Percentiles rank a stretch among this genome's conserved stretches.
These are phyloP conservation scores for Apiotrichum siamense DNA, from an alignment of 1,284 basidiomycete genomes.

Conservation along the genomic window DNA sequence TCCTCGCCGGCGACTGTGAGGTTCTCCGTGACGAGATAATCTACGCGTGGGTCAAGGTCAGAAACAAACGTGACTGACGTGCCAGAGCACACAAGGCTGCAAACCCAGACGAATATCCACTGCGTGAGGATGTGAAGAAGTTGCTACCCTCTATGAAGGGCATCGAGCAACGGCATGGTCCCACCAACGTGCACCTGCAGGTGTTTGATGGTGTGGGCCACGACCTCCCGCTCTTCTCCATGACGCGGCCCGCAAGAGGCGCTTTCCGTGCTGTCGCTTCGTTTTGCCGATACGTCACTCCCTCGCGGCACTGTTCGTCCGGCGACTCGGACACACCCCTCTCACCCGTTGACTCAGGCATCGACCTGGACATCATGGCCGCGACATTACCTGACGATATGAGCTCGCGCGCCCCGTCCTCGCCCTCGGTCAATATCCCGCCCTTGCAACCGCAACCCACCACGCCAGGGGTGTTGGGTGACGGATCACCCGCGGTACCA, in stretches of 20 bases:
- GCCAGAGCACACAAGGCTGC: conserved; percentile 86
- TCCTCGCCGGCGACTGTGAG: conserved; percentile 85
- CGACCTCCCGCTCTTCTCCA: conserved; percentile 69
- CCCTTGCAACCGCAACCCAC: neutral
- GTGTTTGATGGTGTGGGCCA: conserved; percentile 54
- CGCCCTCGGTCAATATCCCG: neutral
- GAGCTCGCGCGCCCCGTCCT: neutral
- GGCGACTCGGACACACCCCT: neutral
- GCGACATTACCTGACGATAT: neutral
- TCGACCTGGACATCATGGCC: neutral
- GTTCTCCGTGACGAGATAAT: conserved; percentile 89
- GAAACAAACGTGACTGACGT: conserved; percentile 4
- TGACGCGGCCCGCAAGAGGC: conserved; percentile 59
- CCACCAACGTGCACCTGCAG: conserved; percentile 89
- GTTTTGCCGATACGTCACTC: conserved; percentile 48
- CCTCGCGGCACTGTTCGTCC: conserved; percentile 2
- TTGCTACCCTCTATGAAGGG: conserved; percentile 62
- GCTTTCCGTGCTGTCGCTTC: conserved; percentile 43
- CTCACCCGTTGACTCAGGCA: neutral
- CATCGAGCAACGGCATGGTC: conserved; percentile 58
- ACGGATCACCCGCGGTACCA: neutral
- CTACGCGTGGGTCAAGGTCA: conserved; percentile 59
- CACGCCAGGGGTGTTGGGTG: neutral
- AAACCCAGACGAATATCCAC: conserved; percentile 66
- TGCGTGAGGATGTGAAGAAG: conserved; percentile 57